Conservation (phyloP, 106 monocot species). For the Narthecium ossifragum region DNA sequence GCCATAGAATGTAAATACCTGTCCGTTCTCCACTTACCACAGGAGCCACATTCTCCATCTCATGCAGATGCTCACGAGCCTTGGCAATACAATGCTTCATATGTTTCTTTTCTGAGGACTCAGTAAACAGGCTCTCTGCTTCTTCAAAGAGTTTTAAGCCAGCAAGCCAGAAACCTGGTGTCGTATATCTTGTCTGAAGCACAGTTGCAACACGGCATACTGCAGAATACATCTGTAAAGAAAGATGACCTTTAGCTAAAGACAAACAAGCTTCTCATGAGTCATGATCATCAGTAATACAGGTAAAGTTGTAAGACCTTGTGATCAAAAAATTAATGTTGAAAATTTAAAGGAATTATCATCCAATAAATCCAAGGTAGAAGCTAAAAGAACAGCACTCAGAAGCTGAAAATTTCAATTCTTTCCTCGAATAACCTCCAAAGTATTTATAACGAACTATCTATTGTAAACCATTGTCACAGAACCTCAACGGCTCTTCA, state of each 20-base stretch:
- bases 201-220: constrained; percentile 80
- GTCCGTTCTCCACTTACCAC: constrained; percentile 28
- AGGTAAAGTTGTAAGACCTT: neutral
- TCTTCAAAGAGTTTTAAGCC: constrained; percentile 88
- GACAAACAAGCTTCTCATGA: neutral
- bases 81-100: constrained; percentile 59
- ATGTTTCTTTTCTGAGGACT: constrained; percentile 53
- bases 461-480: no score
- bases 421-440: no score
- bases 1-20: constrained; percentile 11
- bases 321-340: neutral
- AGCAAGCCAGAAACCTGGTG: constrained; percentile 83
- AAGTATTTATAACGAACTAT: no score
- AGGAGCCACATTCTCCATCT: constrained; percentile 42
- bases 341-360: neutral
- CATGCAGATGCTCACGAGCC: constrained; percentile 75
- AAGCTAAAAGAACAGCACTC: neutral
- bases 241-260: neutral
- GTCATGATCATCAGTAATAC: neutral
- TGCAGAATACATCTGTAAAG: constrained; percentile 70
- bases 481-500: no score
- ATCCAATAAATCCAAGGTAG: neutral
- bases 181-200: constrained; percentile 86
- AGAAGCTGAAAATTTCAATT: no score
- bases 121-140: constrained; percentile 39